Base-by-base conservation (phyloP, 1,139 yeast species). In the Taphrina betulina region DNA sequence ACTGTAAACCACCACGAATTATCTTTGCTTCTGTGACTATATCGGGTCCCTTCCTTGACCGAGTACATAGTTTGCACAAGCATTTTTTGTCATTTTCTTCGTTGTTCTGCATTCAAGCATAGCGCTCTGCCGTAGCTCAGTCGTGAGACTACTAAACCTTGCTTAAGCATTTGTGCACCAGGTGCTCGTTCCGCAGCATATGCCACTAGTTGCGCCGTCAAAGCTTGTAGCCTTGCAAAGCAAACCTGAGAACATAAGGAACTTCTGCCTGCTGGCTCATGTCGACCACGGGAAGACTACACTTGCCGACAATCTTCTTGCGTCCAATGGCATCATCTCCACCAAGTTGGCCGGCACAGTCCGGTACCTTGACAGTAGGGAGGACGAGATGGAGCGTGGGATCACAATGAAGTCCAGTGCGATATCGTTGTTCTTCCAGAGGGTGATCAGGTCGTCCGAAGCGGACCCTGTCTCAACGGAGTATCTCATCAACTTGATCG, bases 281-380 rank as follows among this genome's bases (percentile, higher is more conserved):
- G 98, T 94, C 29, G 99, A 94, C 68, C 99, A 94, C 68, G 99
- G 99, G 40, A 94, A 58, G 71, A 94, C 99, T 0, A 87, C 97
- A 1, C 74, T 94, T 43, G 85, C 96, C 54, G 99, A 94, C 69
- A 86, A 95, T 5, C 74, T 94, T 53, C 72, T 94, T 51, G 97
- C 98, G 26, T 85, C 95, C 52, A 94, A 94, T 71, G 98, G 98
- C 54, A 89, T 94, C 68, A 89, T 94, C 57, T 90, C 98, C 0
- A 95, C 85, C 63, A 77, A 92, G 65, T 78, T 90, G 79, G 98
- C 97, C 2, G 99, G 98, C 28, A 89, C 89, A 66, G 89, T 94
- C 58, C 75, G 98, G 61, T 94, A 85, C 68, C 75, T 94, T 56
- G 99, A 94, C 66, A 85, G 96, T 0, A 75, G 99, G 66, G 95